Conservation (phyloP, 2,329 filamentous ascomycete genomes). For the Nigrospora sphaerica region DNA sequence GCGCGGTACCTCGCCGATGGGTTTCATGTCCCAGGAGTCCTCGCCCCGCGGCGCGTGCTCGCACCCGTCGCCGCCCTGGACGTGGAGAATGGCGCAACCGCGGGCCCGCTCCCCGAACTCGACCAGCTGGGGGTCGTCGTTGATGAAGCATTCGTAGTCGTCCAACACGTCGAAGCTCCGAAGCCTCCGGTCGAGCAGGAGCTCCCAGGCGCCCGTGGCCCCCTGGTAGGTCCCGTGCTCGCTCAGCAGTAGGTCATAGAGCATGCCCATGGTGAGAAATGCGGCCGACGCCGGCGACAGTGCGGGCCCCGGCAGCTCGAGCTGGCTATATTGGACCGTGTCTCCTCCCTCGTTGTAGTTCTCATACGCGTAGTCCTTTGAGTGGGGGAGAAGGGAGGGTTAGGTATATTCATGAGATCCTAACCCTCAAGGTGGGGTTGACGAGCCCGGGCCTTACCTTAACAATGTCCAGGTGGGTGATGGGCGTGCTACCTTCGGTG, state of each 20-base stretch:
- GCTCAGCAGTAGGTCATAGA: constrained; percentile 13
- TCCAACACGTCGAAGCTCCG: constrained; percentile 10
- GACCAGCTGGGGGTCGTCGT: constrained; percentile 10
- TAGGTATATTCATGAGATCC: no score
- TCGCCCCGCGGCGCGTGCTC: neutral
- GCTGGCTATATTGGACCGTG: constrained; percentile 10
- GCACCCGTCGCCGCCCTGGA: constrained; percentile 7
- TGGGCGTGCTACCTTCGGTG: constrained; percentile 10
- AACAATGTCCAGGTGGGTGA: constrained; percentile 10
- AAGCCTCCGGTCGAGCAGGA: constrained; percentile 11
- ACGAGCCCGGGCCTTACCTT: neutral
- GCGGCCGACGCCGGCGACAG: neutral
- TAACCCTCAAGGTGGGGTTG: no score
- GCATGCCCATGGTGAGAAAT: constrained; percentile 11
- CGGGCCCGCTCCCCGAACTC: constrained; percentile 7
- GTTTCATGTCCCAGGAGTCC: neutral
- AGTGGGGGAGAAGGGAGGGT: no score
- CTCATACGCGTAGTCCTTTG: no score
- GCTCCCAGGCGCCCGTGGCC: constrained; percentile 13
- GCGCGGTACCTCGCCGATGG: neutral
- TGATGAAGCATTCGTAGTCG: constrained; percentile 13
- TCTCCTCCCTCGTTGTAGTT: constrained; percentile 4
- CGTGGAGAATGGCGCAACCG: constrained; percentile 13
- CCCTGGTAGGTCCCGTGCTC: constrained; percentile 9
- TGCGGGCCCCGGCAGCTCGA: constrained; percentile 10